Conservation (phyloP, 352 stramenopile species). For the Blastocystis hominis region DNA sequence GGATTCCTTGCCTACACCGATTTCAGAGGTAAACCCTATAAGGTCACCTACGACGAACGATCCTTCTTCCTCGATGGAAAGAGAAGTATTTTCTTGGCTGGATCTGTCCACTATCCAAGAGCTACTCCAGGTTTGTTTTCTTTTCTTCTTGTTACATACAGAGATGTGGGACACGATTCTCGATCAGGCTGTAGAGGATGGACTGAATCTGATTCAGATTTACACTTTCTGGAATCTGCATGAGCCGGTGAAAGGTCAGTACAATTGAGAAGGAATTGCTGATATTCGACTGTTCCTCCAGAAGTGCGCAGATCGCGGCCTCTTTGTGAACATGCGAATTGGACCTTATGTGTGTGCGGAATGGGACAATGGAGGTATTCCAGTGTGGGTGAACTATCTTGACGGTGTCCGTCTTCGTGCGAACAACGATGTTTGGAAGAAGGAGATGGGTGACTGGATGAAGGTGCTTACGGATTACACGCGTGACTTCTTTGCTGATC, state of each 20-base stretch:
- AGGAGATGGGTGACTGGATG: conserved; percentile 35
- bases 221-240: conserved; percentile 44
- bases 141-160: neutral
- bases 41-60: conserved; percentile 1
- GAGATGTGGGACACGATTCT: conserved; percentile 29
- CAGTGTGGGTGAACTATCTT: conserved; percentile 17
- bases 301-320: neutral
- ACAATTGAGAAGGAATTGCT: conserved; percentile 1
- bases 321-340: conserved; percentile 40
- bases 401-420: conserved; percentile 22
- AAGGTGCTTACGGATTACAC: conserved; percentile 9
- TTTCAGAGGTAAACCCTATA: conserved; percentile 43
- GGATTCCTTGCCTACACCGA: conserved; percentile 1
- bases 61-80: conserved; percentile 38
- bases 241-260: conserved; percentile 23
- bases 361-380: conserved; percentile 48
- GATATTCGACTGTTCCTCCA: neutral
- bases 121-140: conserved; percentile 5
- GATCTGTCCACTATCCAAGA: conserved; percentile 23
- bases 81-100: conserved; percentile 14
- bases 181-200: conserved; percentile 21
- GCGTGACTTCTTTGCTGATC: conserved; percentile 38
- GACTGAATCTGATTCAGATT: conserved; percentile 48
- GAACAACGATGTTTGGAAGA: conserved; percentile 20
- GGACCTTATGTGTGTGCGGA: conserved; percentile 40